Conservation (phyloP, 2,329 filamentous ascomycete genomes). For the Aphanoascus verrucosus region DNA sequence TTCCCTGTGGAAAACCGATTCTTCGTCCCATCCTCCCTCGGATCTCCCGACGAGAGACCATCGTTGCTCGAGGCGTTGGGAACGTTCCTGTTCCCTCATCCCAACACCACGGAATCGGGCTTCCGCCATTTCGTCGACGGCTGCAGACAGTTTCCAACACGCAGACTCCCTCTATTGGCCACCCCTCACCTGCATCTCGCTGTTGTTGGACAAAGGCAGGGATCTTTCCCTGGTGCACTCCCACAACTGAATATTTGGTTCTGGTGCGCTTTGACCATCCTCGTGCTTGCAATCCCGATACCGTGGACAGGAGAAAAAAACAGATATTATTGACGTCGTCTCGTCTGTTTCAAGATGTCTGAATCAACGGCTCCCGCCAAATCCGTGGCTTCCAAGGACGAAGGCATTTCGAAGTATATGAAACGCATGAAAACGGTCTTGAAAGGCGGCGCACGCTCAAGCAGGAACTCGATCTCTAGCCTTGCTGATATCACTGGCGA, state of each 20-base stretch:
- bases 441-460: constrained; percentile 25
- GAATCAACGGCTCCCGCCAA: constrained; percentile 13
- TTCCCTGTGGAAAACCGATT: not conserved
- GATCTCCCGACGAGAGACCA: not conserved
- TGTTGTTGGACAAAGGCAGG: constrained; percentile 7
- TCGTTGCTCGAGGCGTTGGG: not conserved
- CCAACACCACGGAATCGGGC: constrained; percentile 16
- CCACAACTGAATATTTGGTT: constrained; percentile 1
- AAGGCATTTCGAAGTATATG: constrained; percentile 32
- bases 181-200: constrained; percentile 6
- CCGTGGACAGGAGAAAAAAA: constrained; percentile 3
- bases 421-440: constrained; percentile 32
- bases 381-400: constrained; percentile 16
- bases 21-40: not conserved
- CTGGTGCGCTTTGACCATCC: constrained; percentile 5
- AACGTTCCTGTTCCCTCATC: constrained; percentile 4
- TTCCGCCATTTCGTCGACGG: constrained; percentile 7
- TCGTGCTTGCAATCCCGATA: not conserved
- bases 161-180: constrained; percentile 13
- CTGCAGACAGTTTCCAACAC: constrained; percentile 8
- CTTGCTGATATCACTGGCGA: constrained; percentile 15
- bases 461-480: constrained; percentile 21
- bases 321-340: constrained; percentile 2
- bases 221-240: constrained; percentile 4
- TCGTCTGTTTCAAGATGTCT: constrained; percentile 11